phyloP scores from a whole-genome alignment of 2,329 filamentous ascomycete species.

The Ophiostoma himal-ulmi region DNA sequence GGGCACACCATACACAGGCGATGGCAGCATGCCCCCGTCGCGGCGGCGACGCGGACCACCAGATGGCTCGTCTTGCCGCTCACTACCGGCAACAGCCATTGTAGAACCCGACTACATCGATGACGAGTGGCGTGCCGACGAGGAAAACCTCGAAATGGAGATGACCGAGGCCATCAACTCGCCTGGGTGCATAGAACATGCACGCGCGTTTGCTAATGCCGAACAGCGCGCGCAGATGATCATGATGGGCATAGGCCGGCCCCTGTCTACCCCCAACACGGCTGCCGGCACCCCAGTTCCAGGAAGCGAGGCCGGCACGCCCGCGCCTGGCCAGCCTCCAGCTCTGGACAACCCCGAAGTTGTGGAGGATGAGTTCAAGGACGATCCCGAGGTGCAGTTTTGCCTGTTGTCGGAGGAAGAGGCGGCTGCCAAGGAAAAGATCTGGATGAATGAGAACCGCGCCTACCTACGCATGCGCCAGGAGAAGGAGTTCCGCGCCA shows the following conservation, averaged over 20 bases:
- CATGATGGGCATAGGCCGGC: slow-evolving; percentile 22
- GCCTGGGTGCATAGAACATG: slow-evolving; percentile 51
- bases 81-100: slow-evolving; percentile 26
- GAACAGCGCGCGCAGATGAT: slow-evolving; percentile 43
- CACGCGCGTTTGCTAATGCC: slow-evolving; percentile 53
- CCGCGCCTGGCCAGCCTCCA: neutral
- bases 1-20: slow-evolving; percentile 16
- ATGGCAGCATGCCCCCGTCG: slow-evolving; percentile 5
- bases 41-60: slow-evolving; percentile 20
- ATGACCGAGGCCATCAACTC: slow-evolving; percentile 64
- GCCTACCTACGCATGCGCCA: slow-evolving; percentile 87
- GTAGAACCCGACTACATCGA: slow-evolving; percentile 49
- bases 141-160: slow-evolving; percentile 61
- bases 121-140: slow-evolving; percentile 57
- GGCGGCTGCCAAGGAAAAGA: slow-evolving; percentile 74
- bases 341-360: slow-evolving; percentile 60
- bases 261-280: neutral
- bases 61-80: slow-evolving; percentile 26
- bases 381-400: slow-evolving; percentile 80
- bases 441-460: slow-evolving; percentile 94
- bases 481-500: slow-evolving; percentile 70
- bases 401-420: slow-evolving; percentile 71
- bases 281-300: neutral
- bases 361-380: slow-evolving; percentile 74
- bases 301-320: slow-evolving; percentile 15